phyloP scores from a whole-genome alignment of 345 rosid species.

The Draba incana region DNA sequence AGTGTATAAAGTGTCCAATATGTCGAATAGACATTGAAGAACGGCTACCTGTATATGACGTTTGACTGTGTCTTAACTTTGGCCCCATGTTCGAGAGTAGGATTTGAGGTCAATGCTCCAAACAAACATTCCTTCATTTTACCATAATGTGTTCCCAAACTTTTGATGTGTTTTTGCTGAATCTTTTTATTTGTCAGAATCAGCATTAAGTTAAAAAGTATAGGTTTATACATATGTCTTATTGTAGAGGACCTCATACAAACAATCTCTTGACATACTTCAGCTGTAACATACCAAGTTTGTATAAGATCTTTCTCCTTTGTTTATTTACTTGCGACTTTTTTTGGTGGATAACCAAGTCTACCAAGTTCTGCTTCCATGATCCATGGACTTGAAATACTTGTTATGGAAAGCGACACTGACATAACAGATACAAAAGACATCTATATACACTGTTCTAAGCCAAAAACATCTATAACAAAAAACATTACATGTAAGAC shows the following conservation, averaged over 20 bases:
- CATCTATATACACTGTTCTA: slow-evolving; percentile 30
- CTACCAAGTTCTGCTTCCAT: not conserved
- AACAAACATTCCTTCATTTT: slow-evolving; percentile 27
- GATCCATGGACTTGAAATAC: not conserved
- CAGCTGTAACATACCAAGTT: slow-evolving; percentile 32
- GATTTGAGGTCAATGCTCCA: slow-evolving; percentile 39
- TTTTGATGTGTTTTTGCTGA: slow-evolving; percentile 41
- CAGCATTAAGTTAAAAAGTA: slow-evolving; percentile 36
- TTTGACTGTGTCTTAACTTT: slow-evolving; percentile 47
- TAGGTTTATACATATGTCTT: slow-evolving; percentile 25
- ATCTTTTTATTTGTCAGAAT: slow-evolving; percentile 40
- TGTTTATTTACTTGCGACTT: not conserved
- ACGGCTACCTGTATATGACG: slow-evolving; percentile 88
- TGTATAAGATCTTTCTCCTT: slow-evolving; percentile 16
- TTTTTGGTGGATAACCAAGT: not conserved
- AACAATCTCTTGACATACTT: slow-evolving; percentile 17
- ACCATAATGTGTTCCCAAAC: slow-evolving; percentile 16
- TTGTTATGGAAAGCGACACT: not conserved
- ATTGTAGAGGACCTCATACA: slow-evolving; percentile 20
- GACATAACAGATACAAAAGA: not conserved
- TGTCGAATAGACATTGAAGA: slow-evolving; percentile 76
- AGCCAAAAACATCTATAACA: not conserved
- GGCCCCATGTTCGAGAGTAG: slow-evolving; percentile 26
- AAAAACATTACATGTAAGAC: slow-evolving; percentile 22
- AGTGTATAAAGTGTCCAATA: slow-evolving; percentile 90